Base-by-base conservation (phyloP, 805 yeast species). In the Wickerhamomyces silvicola region DNA sequence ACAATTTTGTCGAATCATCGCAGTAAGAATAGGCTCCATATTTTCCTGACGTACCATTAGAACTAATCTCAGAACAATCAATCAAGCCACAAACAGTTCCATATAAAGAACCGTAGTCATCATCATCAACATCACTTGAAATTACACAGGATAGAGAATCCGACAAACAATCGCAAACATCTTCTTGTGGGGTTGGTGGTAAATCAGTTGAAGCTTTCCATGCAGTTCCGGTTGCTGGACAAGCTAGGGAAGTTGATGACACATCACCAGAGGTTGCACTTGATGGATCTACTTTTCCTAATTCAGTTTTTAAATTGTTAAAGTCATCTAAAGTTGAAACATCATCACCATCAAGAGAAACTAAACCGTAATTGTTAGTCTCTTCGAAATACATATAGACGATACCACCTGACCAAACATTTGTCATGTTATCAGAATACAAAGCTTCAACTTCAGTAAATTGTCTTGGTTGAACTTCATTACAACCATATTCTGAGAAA, bases 391-490 rank as follows among this genome's bases (percentile, higher is more conserved):
- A 85, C 92, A 83, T 83, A 70, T 86, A 85, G 33, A 83, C 90
- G 48, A 85, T 82, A 60, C 95, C 95, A 54, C 95, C 95, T 25
- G 94, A 83, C 92, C 94, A 86, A 32, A 85, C 88, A 50, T 75
- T 82, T 30, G 92, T 80, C 95, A 85, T 85, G 18, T 82, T 62
- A 39, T 60, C 65, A 20, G 77, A 59, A 62, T 69, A 85, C 7
- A 85, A 56, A 5, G 87, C 71, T 11, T 64, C 70, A 38, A 85
- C 83, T 54, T 85, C 95, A 22, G 78, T 67, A 64, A 85, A 85
- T 48, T 68, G 63, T 59, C 95, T 75, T 39, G 95, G 95, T 50
- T 66, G 63, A 25, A 68, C 72, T 13, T 63, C 65, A 55, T 83
- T 86, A 68, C 95, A 85, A 36, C 95, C 95, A 57, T 81, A 85